phyloP scores from a whole-genome alignment of 2,329 filamentous ascomycete genomes.

The Colletotrichum tanaceti region DNA sequence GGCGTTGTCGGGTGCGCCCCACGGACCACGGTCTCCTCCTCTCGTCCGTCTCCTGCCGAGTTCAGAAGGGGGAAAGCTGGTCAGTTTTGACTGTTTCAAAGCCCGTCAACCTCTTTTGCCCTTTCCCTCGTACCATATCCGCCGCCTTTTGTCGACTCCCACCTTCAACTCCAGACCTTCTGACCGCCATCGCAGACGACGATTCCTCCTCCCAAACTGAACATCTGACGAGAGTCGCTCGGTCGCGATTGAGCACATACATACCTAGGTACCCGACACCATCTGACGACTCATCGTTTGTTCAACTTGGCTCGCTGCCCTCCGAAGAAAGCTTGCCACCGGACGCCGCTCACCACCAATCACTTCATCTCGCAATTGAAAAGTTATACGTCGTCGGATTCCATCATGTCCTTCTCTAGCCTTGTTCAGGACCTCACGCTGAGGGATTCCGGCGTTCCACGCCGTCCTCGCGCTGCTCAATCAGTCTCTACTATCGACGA shows the following conservation, averaged over 20 bases:
- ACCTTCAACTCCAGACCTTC: constrained; percentile 19
- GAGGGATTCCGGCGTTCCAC: constrained; percentile 62
- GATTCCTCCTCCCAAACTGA: constrained; percentile 10
- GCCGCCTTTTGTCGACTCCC: constrained; percentile 3
- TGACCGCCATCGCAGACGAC: constrained; percentile 3
- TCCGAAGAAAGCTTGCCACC: constrained; percentile 17
- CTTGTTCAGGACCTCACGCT: constrained; percentile 74
- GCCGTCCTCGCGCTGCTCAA: constrained; percentile 59
- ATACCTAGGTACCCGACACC: background rate
- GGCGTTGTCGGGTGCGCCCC: constrained; percentile 20
- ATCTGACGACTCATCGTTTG: constrained; percentile 2
- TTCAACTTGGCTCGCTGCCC: background rate
- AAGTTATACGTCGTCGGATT: background rate
- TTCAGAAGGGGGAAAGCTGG: constrained; percentile 32
- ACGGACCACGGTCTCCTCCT: constrained; percentile 34
- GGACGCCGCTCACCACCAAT: background rate
- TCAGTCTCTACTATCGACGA: constrained; percentile 70
- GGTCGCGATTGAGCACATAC: constrained; percentile 12
- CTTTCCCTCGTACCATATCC: constrained; percentile 22
- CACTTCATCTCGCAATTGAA: background rate
- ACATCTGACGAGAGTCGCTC: background rate
- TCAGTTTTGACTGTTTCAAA: constrained; percentile 41
- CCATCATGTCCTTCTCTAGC: constrained; percentile 73
- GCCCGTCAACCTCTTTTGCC: constrained; percentile 20
- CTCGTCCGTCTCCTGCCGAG: constrained; percentile 39